These are phyloP conservation scores for Mallotus nudiflorus DNA, from an alignment of 345 rosid genomes.

Conservation along the genomic window DNA sequence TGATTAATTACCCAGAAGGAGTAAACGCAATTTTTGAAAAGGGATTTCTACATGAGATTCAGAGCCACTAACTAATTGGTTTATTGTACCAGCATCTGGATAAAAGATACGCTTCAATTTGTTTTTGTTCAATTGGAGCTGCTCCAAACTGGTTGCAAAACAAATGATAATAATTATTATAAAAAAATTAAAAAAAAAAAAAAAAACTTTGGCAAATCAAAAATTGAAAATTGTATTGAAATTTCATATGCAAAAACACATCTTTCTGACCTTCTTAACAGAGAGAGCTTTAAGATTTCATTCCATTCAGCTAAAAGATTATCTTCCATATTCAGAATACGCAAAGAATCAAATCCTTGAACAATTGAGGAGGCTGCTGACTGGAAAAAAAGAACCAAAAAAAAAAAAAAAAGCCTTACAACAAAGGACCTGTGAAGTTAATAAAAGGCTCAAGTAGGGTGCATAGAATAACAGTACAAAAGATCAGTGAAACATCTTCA, in stretches of 20 bases:
- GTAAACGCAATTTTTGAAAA: constrained; percentile 71
- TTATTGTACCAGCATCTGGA: constrained; percentile 38
- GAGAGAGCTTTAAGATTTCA: constrained; percentile 73
- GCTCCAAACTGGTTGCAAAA: constrained; percentile 65
- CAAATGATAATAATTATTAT: background rate
- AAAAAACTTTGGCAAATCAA: background rate
- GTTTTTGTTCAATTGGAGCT: constrained; percentile 84
- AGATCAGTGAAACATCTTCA: background rate
- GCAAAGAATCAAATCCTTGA: constrained; percentile 64
- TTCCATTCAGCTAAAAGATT: constrained; percentile 78
- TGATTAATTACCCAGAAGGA: constrained; percentile 66
- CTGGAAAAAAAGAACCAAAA: constrained; percentile 33
- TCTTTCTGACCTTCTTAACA: constrained; percentile 63
- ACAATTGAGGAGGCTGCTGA: constrained; percentile 42
- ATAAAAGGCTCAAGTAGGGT: background rate
- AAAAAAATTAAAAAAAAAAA: background rate
- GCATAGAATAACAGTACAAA: background rate
- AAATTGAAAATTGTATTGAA: background rate
- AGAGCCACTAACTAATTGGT: constrained; percentile 25
- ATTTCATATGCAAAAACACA: constrained; percentile 9
- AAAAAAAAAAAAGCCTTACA: background rate
- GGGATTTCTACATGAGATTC: constrained; percentile 43
- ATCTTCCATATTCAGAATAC: constrained; percentile 84
- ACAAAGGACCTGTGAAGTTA: background rate
- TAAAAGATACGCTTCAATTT: constrained; percentile 52